Percentiles rank a stretch among this genome's conserved stretches.
Conservation (phyloP, 805 yeast genomes). For the Saturnispora halmiae region DNA sequence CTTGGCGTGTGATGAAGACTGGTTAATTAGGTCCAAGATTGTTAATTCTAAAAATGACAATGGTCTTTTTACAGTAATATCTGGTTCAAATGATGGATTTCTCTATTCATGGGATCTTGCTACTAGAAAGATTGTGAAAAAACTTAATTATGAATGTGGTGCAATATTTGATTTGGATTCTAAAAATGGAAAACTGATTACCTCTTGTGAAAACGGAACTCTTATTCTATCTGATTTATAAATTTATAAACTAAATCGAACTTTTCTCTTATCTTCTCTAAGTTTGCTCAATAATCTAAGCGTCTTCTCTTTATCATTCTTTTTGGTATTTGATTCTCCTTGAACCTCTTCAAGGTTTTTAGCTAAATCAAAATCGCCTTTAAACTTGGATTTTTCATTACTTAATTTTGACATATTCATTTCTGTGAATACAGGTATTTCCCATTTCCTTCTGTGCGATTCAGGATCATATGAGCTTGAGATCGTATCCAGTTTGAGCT, state of each 20-base stretch:
- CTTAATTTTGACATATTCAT: constrained; percentile 23
- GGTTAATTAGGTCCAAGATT: constrained; percentile 41
- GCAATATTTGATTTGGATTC: constrained; percentile 52
- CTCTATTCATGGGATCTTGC: constrained; percentile 53
- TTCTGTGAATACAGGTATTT: constrained; percentile 30
- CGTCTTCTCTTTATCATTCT: constrained; percentile 3
- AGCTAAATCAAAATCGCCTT: constrained; percentile 4
- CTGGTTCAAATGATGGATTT: constrained; percentile 58
- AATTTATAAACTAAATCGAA: constrained; percentile 14
- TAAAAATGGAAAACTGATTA: constrained; percentile 31
- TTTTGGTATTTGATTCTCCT: constrained; percentile 6
- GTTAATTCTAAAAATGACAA: constrained; percentile 28
- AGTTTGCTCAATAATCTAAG: constrained; percentile 13
- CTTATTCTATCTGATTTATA: constrained; percentile 37
- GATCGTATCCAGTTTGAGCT: constrained; percentile 12
- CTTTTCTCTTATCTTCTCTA: constrained; percentile 15
- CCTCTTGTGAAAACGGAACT: constrained; percentile 49
- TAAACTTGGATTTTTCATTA: constrained; percentile 12
- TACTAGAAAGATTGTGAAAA: constrained; percentile 37
- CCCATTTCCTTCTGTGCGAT: constrained; percentile 24
- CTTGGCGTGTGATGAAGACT: constrained; percentile 41
- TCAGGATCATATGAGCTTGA: constrained; percentile 14
- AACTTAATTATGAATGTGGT: constrained; percentile 53
- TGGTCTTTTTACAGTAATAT: constrained; percentile 26
- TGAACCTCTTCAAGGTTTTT: constrained; percentile 11